phyloP scores from a whole-genome alignment of 805 yeast genomes.

The Saturnispora silvae region DNA sequence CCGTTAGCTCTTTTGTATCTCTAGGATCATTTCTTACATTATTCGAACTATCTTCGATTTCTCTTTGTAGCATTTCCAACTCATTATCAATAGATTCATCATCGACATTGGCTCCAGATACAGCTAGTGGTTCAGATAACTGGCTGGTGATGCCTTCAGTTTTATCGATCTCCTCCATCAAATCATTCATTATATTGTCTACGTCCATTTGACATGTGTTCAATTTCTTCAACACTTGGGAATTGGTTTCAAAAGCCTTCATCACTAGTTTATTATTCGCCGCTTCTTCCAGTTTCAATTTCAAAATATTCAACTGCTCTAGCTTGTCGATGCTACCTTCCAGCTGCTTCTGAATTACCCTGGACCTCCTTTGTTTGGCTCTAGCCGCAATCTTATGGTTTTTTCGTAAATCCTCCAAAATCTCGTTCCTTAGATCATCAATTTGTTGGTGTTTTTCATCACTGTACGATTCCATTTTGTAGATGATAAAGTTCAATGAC shows the following conservation, averaged over 20 bases:
- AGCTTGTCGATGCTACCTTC: conserved; percentile 12
- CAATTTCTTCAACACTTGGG: conserved; percentile 17
- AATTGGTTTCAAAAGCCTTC: conserved; percentile 19
- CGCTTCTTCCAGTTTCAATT: conserved; percentile 21
- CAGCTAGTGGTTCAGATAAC: conserved; percentile 9
- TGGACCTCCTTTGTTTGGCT: conserved; percentile 18
- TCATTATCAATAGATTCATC: conserved; percentile 21
- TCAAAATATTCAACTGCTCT: conserved; percentile 18
- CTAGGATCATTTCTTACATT: neutral
- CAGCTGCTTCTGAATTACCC: conserved; percentile 17
- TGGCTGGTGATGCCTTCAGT: conserved; percentile 14
- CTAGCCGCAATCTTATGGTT: conserved; percentile 17
- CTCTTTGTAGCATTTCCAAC: conserved; percentile 10
- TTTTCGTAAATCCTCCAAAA: conserved; percentile 11
- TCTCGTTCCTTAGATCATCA: conserved; percentile 5
- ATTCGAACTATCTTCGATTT: conserved; percentile 4
- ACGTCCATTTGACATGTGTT: conserved; percentile 16
- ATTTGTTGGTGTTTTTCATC: conserved; percentile 11
- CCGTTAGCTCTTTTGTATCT: conserved; percentile 5
- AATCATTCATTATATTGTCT: conserved; percentile 16
- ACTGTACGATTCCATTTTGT: conserved; percentile 14
- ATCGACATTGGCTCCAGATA: conserved; percentile 4
- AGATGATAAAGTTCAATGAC: conserved; percentile 21
- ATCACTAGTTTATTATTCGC: conserved; percentile 16
- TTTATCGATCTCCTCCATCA: conserved; percentile 14